Percentiles rank a stretch among this genome's conserved stretches.
phyloP scores from a whole-genome alignment of 495 filamentous ascomycete species.

The Tuber aestivum region DNA sequence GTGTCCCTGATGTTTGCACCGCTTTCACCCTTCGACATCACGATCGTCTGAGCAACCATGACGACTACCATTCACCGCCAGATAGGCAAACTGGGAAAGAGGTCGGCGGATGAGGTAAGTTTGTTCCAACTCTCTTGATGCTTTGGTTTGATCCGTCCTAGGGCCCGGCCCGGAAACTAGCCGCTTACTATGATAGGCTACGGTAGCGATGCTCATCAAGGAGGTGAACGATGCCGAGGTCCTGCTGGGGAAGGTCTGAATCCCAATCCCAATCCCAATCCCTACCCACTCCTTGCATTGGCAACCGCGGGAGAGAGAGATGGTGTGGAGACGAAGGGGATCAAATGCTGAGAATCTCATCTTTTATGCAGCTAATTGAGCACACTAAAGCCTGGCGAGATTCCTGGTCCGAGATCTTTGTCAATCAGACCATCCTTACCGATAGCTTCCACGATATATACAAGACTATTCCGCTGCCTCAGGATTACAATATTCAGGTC shows the following conservation, averaged over 20 bases:
- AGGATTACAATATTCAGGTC: conserved; percentile 53
- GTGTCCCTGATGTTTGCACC: background rate
- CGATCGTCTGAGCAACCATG: conserved; percentile 18
- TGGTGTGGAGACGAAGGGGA: conserved; percentile 6
- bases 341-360: conserved; percentile 22
- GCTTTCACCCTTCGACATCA: background rate
- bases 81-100: conserved; percentile 38
- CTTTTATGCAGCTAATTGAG: conserved; percentile 63
- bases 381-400: conserved; percentile 77
- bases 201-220: conserved; percentile 40
- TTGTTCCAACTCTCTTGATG: background rate
- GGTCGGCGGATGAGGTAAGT: conserved; percentile 40
- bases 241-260: conserved; percentile 34
- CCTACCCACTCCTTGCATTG: conserved; percentile 10
- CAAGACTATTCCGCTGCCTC: conserved; percentile 67
- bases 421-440: conserved; percentile 61
- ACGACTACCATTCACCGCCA: conserved; percentile 42
- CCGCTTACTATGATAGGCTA: conserved; percentile 21
- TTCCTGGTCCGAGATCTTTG: conserved; percentile 70
- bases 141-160: background rate
- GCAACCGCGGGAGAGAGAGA: background rate
- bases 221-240: conserved; percentile 38
- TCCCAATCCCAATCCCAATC: conserved; percentile 1
- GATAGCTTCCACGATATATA: conserved; percentile 74
- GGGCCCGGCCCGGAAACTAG: background rate